Conservation (phyloP, 495 filamentous ascomycete species). For the Penicillium macrosclerotiorum region DNA sequence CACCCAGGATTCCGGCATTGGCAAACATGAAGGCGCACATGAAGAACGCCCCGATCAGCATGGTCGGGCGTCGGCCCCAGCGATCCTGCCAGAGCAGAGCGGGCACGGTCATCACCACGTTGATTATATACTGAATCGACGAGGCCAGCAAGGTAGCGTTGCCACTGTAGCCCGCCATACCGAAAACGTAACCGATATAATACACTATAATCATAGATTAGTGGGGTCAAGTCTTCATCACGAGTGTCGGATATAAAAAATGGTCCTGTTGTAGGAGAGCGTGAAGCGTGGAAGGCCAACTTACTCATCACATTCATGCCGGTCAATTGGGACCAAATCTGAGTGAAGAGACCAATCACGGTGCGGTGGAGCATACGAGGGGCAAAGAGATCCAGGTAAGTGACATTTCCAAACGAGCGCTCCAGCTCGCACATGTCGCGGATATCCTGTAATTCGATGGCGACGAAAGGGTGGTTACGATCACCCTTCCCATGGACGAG, state of each 20-base stretch:
- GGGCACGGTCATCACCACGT: constrained; percentile 66
- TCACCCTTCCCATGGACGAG: constrained; percentile 66
- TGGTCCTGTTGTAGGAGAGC: no score
- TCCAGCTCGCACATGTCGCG: constrained; percentile 52
- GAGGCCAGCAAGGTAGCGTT: constrained; percentile 67
- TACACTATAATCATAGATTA: no score
- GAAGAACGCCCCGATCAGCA: constrained; percentile 64
- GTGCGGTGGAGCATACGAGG: constrained; percentile 73
- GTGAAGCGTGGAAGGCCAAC: no score
- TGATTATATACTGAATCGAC: constrained; percentile 71
- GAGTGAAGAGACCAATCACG: constrained; percentile 61
- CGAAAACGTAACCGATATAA: constrained; percentile 70
- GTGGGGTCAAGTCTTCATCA: no score
- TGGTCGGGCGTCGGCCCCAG: constrained; percentile 67
- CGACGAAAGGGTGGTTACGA: constrained; percentile 63
- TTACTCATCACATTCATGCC: constrained; percentile 72
- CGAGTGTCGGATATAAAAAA: no score
- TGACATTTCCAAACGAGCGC: constrained; percentile 54
- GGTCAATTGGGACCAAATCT: constrained; percentile 68
- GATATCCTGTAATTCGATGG: constrained; percentile 74
- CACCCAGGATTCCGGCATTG: constrained; percentile 52
- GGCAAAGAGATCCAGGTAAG: constrained; percentile 52
- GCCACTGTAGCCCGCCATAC: constrained; percentile 61
- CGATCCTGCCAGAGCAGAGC: constrained; percentile 73
- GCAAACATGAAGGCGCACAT: constrained; percentile 69